Conservation (phyloP, 352 stramenopile species). For the Nothophytophthora sp. region DNA sequence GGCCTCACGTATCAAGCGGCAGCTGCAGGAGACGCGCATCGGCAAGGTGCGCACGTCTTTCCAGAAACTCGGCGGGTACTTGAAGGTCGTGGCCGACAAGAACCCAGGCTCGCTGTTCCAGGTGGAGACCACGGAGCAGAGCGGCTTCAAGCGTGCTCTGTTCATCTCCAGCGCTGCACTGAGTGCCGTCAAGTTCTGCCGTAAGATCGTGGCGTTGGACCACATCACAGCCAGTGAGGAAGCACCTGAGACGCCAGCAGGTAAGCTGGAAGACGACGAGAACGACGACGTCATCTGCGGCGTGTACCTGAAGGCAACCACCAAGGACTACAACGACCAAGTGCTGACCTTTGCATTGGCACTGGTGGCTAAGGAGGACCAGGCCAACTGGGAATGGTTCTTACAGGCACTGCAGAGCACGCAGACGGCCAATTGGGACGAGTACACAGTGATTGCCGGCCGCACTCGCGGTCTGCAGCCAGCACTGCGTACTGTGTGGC, state of each 20-base stretch:
- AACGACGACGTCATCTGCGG: slow-evolving; percentile 73
- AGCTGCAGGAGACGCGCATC: slow-evolving; percentile 63
- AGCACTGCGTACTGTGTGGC: slow-evolving; percentile 53
- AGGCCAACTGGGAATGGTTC: slow-evolving; percentile 82
- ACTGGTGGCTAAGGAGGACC: slow-evolving; percentile 63
- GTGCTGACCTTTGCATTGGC: slow-evolving; percentile 66
- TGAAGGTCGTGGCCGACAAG: slow-evolving; percentile 65
- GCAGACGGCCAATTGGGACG: slow-evolving; percentile 46
- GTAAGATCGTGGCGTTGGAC: slow-evolving; percentile 65
- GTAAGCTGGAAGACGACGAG: slow-evolving; percentile 53
- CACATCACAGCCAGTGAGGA: slow-evolving; percentile 48
- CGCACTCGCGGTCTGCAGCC: slow-evolving; percentile 52
- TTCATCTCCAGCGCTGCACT: slow-evolving; percentile 61
- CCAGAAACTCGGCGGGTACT: slow-evolving; percentile 63
- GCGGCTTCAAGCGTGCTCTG: slow-evolving; percentile 61
- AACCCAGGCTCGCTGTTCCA: slow-evolving; percentile 59
- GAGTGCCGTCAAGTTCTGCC: slow-evolving; percentile 54
- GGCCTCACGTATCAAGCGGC: slow-evolving; percentile 77
- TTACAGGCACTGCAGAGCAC: slow-evolving; percentile 46
- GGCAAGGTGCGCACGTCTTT: slow-evolving; percentile 63
- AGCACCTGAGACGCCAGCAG: slow-evolving; percentile 30
- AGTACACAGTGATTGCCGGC: slow-evolving; percentile 72
- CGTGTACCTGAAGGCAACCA: slow-evolving; percentile 72
- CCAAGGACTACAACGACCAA: slow-evolving; percentile 77
- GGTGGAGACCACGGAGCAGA: slow-evolving; percentile 51